phyloP scores from a whole-genome alignment of 2,329 filamentous ascomycete genomes.

The Botrytis cinerea region DNA sequence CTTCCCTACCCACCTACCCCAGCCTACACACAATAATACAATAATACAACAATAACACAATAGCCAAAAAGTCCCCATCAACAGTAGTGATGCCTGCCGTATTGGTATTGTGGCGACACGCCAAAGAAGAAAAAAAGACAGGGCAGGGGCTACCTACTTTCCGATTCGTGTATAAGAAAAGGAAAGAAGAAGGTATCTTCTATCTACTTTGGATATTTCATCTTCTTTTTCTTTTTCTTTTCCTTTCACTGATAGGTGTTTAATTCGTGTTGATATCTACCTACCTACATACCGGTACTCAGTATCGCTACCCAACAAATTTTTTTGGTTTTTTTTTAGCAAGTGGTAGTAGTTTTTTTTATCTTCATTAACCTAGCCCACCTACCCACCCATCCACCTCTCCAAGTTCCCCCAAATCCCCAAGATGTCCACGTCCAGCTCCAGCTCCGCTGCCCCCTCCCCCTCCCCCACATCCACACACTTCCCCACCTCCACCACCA shows the following conservation, averaged over 20 bases:
- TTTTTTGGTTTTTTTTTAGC: background rate
- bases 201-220: too few species aligned
- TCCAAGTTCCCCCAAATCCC: too few species aligned
- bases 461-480: background rate
- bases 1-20: background rate
- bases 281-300: background rate
- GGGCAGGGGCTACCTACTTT: background rate
- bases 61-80: too few species aligned
- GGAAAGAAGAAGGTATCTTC: too few species aligned
- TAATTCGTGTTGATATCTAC: background rate
- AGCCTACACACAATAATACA: too few species aligned
- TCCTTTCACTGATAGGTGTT: too few species aligned
- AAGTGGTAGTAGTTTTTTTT: background rate
- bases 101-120: background rate
- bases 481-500: background rate
- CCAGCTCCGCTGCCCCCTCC: background rate
- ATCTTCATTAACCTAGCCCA: background rate
- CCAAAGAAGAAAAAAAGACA: background rate
- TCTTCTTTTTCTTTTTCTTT: background rate
- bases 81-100: background rate
- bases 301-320: background rate
- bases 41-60: too few species aligned
- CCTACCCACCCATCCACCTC: too few species aligned
- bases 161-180: background rate
- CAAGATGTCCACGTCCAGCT: background rate